phyloP scores from a whole-genome alignment of 2,329 filamentous ascomycete genomes.

The Diplodia mutila region DNA sequence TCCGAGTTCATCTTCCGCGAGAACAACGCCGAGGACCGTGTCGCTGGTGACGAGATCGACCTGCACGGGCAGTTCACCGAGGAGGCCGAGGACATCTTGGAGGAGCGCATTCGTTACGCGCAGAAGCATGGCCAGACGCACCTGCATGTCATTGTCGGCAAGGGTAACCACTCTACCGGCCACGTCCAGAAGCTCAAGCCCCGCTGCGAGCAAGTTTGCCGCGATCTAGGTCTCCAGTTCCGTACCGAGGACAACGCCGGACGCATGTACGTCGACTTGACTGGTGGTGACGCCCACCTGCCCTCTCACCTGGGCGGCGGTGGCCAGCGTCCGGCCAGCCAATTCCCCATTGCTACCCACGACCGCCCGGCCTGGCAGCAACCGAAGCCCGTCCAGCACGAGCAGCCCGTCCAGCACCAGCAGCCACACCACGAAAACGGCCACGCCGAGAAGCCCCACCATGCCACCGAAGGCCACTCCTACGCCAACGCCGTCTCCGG shows the following conservation, averaged over 20 bases:
- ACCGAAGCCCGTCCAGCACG: not conserved
- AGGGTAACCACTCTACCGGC: conserved; percentile 81
- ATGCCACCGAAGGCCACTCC: not conserved
- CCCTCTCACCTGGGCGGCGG: conserved; percentile 42
- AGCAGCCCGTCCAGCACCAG: conserved; percentile 25
- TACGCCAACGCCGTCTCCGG: not conserved
- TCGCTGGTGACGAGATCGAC: conserved; percentile 83
- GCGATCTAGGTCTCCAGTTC: conserved; percentile 80
- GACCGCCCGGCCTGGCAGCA: conserved; percentile 38
- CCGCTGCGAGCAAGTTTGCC: conserved; percentile 85
- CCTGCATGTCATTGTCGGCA: conserved; percentile 93
- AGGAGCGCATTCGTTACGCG: conserved; percentile 81
- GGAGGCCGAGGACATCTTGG: conserved; percentile 89
- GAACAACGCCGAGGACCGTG: conserved; percentile 80
- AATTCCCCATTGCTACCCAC: conserved; percentile 40
- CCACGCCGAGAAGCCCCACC: not conserved
- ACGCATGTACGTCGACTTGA: conserved; percentile 83
- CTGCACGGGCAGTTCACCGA: conserved; percentile 93
- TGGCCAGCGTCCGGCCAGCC: conserved; percentile 47
- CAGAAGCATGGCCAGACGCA: conserved; percentile 74
- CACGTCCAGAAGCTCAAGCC: conserved; percentile 95
- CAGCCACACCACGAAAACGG: conserved; percentile 6
- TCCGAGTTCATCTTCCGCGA: conserved; percentile 94
- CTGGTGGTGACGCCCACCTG: conserved; percentile 66
- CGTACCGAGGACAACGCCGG: conserved; percentile 87